Evolutionary conservation across 2,329 filamentous ascomycete genomes (phyloP), one percentile per base, ranked within the genome.

Genomic region (Botryosphaeria dothidea): DNA sequence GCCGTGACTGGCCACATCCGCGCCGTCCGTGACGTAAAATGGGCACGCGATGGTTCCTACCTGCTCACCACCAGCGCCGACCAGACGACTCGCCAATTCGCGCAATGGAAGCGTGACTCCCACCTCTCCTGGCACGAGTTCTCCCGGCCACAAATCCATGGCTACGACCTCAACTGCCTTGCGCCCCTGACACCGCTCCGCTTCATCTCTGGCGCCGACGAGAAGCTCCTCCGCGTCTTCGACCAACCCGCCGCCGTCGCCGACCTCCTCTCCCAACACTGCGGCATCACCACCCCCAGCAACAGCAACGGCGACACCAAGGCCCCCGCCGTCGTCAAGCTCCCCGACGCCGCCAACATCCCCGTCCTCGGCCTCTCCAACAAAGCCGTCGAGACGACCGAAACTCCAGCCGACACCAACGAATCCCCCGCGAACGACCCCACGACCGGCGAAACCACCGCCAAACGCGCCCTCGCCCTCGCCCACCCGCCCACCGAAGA

Each of bases 141-240:
- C 82, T 90, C 93, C 0, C 85, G 95, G 57, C 95, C 95, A 3
- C 95, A 99, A 76, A 99, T 99, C 69, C 95, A 99, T 75, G 95
- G 95, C 41, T 99, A 99, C 76, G 94, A 99, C 76, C 85, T 99
- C 63, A 99, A 98, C 81, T 98, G 95, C 76, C 89, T 98, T 68
- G 91, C 93, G 72, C 86, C 88, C 0, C 82, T 97, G 4, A 88
- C 87, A 7, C 78, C 85, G 7, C 84, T 87, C 7, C 90, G 90
- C 70, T 99, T 99, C 74, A 90, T 98, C 23, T 96, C 93, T 2
- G 95, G 95, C 6, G 95, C 95, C 3, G 95, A 99, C 69, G 95
- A 99, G 81, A 99, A 99, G 79, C 86, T 99, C n/a, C 86, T 99
- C 76, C 90, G 95, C 25, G 94, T 99, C 1, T 99, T 99, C 77